Evolutionary conservation across 192 early-diverging fungal species (phyloP), one percentile per base, ranked within the genome.

Genomic region (Coemansia sp.): DNA sequence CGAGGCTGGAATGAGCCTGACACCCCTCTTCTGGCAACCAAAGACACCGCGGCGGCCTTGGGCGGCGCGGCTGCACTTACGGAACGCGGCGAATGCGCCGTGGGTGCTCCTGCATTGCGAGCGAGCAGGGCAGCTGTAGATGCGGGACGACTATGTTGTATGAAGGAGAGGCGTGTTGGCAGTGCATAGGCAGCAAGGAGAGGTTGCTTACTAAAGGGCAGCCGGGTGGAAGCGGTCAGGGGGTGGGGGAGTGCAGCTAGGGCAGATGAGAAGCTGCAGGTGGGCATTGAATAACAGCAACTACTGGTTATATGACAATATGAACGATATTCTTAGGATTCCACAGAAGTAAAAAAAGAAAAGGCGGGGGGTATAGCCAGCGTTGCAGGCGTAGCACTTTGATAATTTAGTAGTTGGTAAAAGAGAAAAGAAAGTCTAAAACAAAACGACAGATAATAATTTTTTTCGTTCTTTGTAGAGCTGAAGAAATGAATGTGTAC

Each of bases 121-220:
- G 66, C 20, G 67, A 53, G 57, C n/a, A 68, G 39, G 35, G 63
- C 49, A 43, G 66, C 69, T 63, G 66, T 39, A 67, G 58, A 25
- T 40, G 56, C 46, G 51, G 66, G 37, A 61, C 64, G 30, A 42
- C 46, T 53, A 43, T 26, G 18, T 13, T 55, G 66, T 61, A 66
- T 66, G 39, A 53, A 77, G n/a, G 60, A 40, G n/a, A 67, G 70
- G 35, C 67, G 70, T 28, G 70, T 63, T 9, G 75, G 59, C 34
- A 63, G 33, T n/a, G 45, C 67, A 73, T 79, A 70, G 28, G 75
- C 70, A 16, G 59, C 58, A 3, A 59, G 34, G 33, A 63, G 23
- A 18, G 63, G 63, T 49, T 52, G 55, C 55, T 57, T 57, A 20
- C 55, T 52, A n/a, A 35, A 34, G 21, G 56, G 51, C 39, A 13